Percentiles rank a stretch among this genome's conserved stretches.
phyloP scores from a whole-genome alignment of 352 stramenopile genomes.

The Plasmopara halstedii region DNA sequence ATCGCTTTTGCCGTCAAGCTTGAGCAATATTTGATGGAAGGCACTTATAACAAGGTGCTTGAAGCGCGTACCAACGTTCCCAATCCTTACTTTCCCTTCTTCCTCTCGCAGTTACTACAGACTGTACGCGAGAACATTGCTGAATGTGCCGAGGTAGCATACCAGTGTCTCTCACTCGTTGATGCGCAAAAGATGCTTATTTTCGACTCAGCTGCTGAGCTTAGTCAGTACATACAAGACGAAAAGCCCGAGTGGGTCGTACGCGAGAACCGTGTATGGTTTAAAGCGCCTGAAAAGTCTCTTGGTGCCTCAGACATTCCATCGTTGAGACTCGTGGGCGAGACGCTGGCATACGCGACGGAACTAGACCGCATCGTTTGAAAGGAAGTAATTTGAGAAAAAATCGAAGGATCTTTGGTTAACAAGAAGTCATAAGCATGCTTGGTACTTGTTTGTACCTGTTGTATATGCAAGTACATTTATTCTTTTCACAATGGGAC shows the following conservation, averaged over 20 bases:
- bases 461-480: too few relatives aligned
- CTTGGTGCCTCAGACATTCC: slow-evolving; percentile 88
- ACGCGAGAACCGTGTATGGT: slow-evolving; percentile 78
- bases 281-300: slow-evolving; percentile 86
- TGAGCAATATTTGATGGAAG: slow-evolving; percentile 91
- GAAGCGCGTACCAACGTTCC: slow-evolving; percentile 84
- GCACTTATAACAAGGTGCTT: slow-evolving; percentile 91
- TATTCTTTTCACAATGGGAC: slow-evolving; percentile 6
- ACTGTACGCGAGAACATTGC: slow-evolving; percentile 94
- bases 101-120: slow-evolving; percentile 89
- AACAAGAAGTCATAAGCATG: neutral
- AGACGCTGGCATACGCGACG: slow-evolving; percentile 94
- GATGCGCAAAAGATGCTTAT: slow-evolving; percentile 93
- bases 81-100: slow-evolving; percentile 90
- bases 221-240: slow-evolving; percentile 83
- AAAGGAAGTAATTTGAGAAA: too few relatives aligned
- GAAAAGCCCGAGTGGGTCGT: slow-evolving; percentile 89
- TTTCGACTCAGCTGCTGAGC: slow-evolving; percentile 74
- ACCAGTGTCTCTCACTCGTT: slow-evolving; percentile 79
- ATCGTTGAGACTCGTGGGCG: slow-evolving; percentile 89
- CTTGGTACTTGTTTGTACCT: slow-evolving; percentile 23
- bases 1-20: slow-evolving; percentile 86
- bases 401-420: neutral
- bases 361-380: slow-evolving; percentile 92
- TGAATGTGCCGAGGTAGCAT: slow-evolving; percentile 93